phyloP scores from a whole-genome alignment of 768 basidiomycete genomes.

The Rhizopogon vulgaris region DNA sequence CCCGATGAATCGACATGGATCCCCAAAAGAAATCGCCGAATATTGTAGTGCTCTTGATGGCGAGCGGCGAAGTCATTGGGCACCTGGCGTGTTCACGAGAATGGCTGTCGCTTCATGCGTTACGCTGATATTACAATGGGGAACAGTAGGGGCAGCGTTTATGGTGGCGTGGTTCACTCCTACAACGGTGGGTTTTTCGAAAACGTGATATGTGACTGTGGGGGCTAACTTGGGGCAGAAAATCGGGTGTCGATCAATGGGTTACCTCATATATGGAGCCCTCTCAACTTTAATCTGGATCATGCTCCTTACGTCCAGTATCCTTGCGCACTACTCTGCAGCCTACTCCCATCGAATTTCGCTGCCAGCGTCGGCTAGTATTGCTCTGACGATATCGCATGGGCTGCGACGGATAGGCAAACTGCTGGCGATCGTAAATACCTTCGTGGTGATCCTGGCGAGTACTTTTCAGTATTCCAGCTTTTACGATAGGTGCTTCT shows the following conservation, averaged over 20 bases:
- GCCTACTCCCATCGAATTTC: not conserved
- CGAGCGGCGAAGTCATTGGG: conserved; percentile 9
- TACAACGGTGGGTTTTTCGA: conserved; percentile 2
- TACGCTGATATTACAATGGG: conserved; percentile 20
- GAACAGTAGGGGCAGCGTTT: conserved; percentile 16
- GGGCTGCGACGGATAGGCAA: conserved; percentile 12
- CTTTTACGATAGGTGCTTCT: conserved; percentile 16
- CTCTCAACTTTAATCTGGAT: conserved; percentile 24
- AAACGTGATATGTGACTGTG: too few relatives aligned
- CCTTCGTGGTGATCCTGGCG: conserved; percentile 10
- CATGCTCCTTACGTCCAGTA: conserved; percentile 22
- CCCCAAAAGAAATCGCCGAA: conserved; percentile 3
- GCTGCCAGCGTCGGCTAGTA: too few relatives aligned
- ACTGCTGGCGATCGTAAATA: conserved; percentile 13
- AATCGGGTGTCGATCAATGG: conserved; percentile 27
- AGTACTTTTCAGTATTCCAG: conserved; percentile 18
- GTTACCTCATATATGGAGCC: conserved; percentile 23
- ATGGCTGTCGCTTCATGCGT: conserved; percentile 15
- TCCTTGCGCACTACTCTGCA: conserved; percentile 11
- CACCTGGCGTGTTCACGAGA: conserved; percentile 8
- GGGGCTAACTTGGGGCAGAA: conserved; percentile 5
- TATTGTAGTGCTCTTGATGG: conserved; percentile 7
- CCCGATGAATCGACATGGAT: conserved; percentile 4
- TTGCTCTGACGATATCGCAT: not conserved
- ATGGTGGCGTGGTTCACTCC: conserved; percentile 18